Conservation (phyloP, 2,329 filamentous ascomycete genomes). For the Ophiostoma triangulosporum region DNA sequence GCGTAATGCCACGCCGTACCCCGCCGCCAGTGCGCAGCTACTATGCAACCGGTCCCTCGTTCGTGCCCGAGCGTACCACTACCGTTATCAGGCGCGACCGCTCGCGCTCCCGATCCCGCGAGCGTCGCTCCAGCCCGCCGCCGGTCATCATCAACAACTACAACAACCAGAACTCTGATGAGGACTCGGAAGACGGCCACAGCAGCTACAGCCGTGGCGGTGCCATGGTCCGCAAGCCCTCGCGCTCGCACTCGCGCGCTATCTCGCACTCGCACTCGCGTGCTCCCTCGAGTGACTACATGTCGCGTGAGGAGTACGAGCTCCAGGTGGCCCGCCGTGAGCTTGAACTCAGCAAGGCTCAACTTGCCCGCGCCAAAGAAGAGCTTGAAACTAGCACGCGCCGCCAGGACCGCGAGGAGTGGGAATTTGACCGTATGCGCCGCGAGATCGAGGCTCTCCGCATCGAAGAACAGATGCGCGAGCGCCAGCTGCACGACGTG, state of each 20-base stretch:
- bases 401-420: slow-evolving; percentile 33
- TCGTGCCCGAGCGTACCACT: slow-evolving; percentile 31
- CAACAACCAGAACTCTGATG: slow-evolving; percentile 28
- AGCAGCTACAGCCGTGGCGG: slow-evolving; percentile 15
- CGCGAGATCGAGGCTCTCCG: slow-evolving; percentile 28
- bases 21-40: slow-evolving; percentile 27
- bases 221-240: slow-evolving; percentile 14
- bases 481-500: slow-evolving; percentile 13
- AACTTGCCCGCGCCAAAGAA: not conserved
- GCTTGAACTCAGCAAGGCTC: not conserved
- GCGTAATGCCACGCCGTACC: not conserved
- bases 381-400: slow-evolving; percentile 27
- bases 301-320: slow-evolving; percentile 30
- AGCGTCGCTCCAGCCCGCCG: slow-evolving; percentile 31
- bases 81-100: slow-evolving; percentile 29
- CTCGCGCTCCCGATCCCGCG: slow-evolving; percentile 30
- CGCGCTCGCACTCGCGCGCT: slow-evolving; percentile 14
- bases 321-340: slow-evolving; percentile 5
- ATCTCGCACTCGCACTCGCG: slow-evolving; percentile 14
- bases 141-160: slow-evolving; percentile 46
- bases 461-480: slow-evolving; percentile 30
- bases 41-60: slow-evolving; percentile 24
- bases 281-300: slow-evolving; percentile 17
- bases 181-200: slow-evolving; percentile 20
- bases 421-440: slow-evolving; percentile 23